Base-by-base conservation (phyloP, 805 yeast genomes). In the Metschnikowia kunwiensis region DNA sequence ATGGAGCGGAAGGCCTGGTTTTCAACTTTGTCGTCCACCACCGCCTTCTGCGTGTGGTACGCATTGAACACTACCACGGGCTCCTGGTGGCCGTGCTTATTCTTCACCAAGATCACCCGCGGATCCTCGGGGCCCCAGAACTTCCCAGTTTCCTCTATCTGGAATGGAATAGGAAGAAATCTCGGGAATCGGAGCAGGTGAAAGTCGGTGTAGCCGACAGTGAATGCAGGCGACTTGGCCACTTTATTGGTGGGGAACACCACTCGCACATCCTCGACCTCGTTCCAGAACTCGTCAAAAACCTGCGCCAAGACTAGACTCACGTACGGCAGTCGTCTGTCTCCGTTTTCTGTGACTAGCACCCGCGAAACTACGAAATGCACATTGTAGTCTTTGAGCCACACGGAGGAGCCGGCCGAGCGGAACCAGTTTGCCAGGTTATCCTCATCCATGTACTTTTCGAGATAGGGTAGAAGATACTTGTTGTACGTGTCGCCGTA, bases 81-180 rank as follows among this genome's bases (percentile, higher is more conserved):
- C 38, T 74, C 78, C 22, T 63, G 63, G 29, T 49, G 50, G 7
- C 69, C 70, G 18, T 50, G 50, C 27, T 51, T 50, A 36, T 61
- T 59, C 21, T 44, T 51, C 2, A 61, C 58, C 10, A 65, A 36
- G 6, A 70, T 42, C 21, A 73, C 50, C 21, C 77, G 57, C 1
- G 80, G 77, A 44, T 74, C 77, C 50, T 74, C 77, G 2, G 79
- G 74, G 1, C 80, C 79, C 7, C 41, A 46, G 36, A 44, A 59
- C 10, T 7, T 6, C 7, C 32, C 33, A 20, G 39, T 42, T 9
- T 43, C 42, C 12, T 30, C 44, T 3, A 36, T 10, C 8, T 10
- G 10, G 22, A 38, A 32, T 2, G 49, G 49, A 14, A 34, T 24
- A 5, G 47, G 45, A 26, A 45, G 26, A 5, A 43, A 12, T 10